Conservation (phyloP, 2,329 filamentous ascomycete genomes). For the Pleoardoris graminearum region DNA sequence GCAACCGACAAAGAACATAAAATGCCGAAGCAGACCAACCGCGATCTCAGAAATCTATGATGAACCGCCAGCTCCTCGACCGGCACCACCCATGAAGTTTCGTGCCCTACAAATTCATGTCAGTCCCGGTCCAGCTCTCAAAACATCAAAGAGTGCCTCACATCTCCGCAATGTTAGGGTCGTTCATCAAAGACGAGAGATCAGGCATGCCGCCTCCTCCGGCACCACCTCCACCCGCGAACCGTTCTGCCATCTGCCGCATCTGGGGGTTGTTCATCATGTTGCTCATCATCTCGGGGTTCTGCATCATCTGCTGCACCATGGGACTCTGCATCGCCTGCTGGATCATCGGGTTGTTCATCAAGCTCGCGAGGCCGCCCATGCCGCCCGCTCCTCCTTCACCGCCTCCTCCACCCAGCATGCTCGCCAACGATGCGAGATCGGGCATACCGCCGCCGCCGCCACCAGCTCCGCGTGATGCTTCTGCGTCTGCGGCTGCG, state of each 20-base stretch:
- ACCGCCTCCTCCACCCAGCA: constrained; percentile 57
- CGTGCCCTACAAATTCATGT: constrained; percentile 55
- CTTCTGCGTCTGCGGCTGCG: constrained; percentile 53
- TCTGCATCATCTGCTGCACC: constrained; percentile 98
- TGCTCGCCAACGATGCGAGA: constrained; percentile 67
- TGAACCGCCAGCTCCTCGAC: constrained; percentile 21
- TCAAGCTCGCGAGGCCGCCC: constrained; percentile 71
- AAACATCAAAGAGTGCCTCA: constrained; percentile 56
- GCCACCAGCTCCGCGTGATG: constrained; percentile 51
- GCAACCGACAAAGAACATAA: neutral
- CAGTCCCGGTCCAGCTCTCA: constrained; percentile 1
- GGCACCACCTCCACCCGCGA: constrained; percentile 62
- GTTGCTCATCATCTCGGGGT: constrained; percentile 88
- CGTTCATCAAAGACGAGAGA: constrained; percentile 81
- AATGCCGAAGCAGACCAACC: neutral
- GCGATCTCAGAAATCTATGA: neutral
- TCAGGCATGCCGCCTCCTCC: constrained; percentile 83
- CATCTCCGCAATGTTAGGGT: constrained; percentile 91
- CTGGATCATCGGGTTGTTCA: constrained; percentile 18
- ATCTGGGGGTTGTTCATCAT: constrained; percentile 93
- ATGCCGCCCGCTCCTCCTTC: constrained; percentile 72
- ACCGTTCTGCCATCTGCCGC: constrained; percentile 82
- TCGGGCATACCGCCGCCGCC: constrained; percentile 82
- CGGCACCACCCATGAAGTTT: constrained; percentile 65
- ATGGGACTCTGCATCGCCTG: constrained; percentile 87